phyloP scores from a whole-genome alignment of 148 eudicot species.

The Agrostemma githago region DNA sequence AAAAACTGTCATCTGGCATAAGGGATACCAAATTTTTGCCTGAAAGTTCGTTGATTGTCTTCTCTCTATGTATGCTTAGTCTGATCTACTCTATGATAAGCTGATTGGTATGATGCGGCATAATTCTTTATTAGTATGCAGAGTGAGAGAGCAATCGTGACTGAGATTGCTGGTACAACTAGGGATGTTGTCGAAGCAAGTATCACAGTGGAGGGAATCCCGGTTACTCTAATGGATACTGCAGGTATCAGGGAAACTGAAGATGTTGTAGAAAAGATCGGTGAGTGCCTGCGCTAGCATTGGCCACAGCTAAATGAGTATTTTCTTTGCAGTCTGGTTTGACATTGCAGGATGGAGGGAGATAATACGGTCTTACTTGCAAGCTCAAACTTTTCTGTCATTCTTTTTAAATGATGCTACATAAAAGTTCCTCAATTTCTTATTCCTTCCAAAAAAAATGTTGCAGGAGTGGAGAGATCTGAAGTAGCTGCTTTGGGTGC shows the following conservation, averaged over 20 bases:
- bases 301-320: background rate
- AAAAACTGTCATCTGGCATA: background rate
- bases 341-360: background rate
- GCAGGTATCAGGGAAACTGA: slow-evolving; percentile 97
- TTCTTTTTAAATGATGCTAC: background rate
- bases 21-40: no score
- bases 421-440: background rate
- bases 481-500: slow-evolving; percentile 86
- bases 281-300: slow-evolving; percentile 32
- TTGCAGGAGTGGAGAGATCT: slow-evolving; percentile 88
- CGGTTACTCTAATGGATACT: slow-evolving; percentile 91
- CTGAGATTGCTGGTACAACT: slow-evolving; percentile 96
- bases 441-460: slow-evolving; percentile 3
- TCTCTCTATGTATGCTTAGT: slow-evolving; percentile 11
- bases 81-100: slow-evolving; percentile 5
- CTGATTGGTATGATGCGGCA: slow-evolving; percentile 36
- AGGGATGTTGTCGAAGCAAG: slow-evolving; percentile 90
- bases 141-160: slow-evolving; percentile 98
- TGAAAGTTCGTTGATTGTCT: background rate
- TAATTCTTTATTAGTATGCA: slow-evolving; percentile 69
- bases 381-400: background rate
- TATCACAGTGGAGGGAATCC: slow-evolving; percentile 73
- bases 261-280: slow-evolving; percentile 84
- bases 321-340: background rate
- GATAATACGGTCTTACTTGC: background rate